These are phyloP conservation scores for Pelargonium citronellum DNA, from an alignment of 441 rosid genomes.

Conservation along the genomic window DNA sequence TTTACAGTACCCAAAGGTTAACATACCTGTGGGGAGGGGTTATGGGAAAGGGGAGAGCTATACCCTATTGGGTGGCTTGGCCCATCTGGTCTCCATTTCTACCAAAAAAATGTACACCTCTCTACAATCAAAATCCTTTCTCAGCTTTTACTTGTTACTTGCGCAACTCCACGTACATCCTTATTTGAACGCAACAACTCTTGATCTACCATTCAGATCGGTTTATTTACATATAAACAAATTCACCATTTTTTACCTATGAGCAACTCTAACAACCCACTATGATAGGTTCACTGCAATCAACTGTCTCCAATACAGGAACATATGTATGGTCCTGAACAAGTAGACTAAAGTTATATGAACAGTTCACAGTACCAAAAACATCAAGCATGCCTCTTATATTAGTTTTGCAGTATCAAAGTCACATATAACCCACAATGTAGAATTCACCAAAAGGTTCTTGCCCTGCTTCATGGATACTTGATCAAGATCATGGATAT, in stretches of 20 bases:
- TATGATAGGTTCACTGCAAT: background rate
- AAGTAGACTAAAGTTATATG: background rate
- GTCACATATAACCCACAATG: background rate
- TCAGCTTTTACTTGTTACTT: background rate
- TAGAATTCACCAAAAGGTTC: background rate
- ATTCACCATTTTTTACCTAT: constrained; percentile 3
- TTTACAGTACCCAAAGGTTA: background rate
- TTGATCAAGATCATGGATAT: no score
- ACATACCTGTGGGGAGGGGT: no score
- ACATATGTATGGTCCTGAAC: background rate
- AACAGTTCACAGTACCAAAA: background rate
- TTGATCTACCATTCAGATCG: background rate
- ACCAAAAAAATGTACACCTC: background rate
- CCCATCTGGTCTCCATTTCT: no score
- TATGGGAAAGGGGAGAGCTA: no score
- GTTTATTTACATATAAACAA: background rate
- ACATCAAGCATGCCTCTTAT: background rate
- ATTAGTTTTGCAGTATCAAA: background rate
- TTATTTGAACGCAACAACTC: background rate
- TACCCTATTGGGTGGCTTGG: no score
- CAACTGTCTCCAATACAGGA: background rate
- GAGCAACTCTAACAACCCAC: background rate
- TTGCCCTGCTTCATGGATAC: background rate
- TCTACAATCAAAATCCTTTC: constrained; percentile 1
- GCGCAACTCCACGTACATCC: background rate